phyloP scores from a whole-genome alignment of 495 filamentous ascomycete genomes.

The Annulohypoxylon moriforme region DNA sequence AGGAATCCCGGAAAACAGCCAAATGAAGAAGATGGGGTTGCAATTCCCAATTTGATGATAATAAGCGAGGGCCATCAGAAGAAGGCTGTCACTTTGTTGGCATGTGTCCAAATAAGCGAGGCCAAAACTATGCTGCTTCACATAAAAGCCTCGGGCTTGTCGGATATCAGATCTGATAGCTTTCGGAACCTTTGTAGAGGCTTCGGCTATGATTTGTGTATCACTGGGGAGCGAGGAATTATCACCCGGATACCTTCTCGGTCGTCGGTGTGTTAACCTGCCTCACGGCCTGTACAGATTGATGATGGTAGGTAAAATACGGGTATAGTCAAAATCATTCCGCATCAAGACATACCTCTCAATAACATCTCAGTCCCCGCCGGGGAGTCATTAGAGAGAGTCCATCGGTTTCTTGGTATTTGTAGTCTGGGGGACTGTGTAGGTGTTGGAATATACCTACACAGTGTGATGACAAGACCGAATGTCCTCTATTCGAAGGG shows the following conservation, averaged over 20 bases:
- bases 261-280: background rate
- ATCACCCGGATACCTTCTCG: background rate
- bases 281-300: background rate
- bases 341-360: background rate
- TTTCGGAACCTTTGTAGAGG: background rate
- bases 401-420: background rate
- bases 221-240: background rate
- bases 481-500: background rate
- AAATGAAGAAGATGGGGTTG: background rate
- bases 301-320: background rate
- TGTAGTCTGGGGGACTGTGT: too few relatives aligned
- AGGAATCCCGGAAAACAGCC: background rate
- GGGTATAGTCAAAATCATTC: background rate
- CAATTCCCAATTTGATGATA: constrained; percentile 2
- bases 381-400: background rate
- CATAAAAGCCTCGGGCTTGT: background rate
- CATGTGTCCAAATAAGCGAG: background rate
- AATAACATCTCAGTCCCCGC: too few relatives aligned
- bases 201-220: background rate
- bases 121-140: background rate
- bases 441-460: too few relatives aligned
- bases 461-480: background rate
- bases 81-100: background rate
- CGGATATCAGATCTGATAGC: background rate
- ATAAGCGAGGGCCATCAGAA: background rate